Conservation (phyloP, 345 rosid species). For the Melaleuca alternifolia region DNA sequence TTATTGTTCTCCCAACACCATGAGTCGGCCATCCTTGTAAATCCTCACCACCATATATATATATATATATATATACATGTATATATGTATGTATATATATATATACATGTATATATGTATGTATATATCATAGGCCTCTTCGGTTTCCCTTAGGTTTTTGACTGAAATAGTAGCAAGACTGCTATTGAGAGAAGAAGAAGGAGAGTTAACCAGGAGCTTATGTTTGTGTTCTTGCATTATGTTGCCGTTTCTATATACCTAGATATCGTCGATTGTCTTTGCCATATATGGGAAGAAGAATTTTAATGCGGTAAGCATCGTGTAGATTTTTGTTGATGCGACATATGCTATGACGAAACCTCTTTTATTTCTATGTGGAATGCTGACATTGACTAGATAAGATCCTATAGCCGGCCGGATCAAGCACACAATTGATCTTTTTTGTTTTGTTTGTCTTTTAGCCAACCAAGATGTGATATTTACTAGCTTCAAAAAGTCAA, state of each 20-base stretch:
- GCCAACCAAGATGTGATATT: too few species aligned
- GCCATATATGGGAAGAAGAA: neutral
- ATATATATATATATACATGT: too few species aligned
- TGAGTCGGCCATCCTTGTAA: conserved; percentile 22
- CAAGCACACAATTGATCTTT: too few species aligned
- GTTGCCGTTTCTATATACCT: neutral
- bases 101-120: too few species aligned
- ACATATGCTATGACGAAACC: too few species aligned
- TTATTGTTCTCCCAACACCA: neutral
- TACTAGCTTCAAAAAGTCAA: too few species aligned
- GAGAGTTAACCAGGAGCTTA: neutral
- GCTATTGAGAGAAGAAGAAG: neutral
- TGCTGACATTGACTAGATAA: neutral
- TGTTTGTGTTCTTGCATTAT: neutral
- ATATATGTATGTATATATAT: too few species aligned
- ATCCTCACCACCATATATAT: conserved; percentile 4
- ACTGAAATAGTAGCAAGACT: neutral
- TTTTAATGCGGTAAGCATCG: too few species aligned
- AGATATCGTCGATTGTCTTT: neutral
- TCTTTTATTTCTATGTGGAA: too few species aligned
- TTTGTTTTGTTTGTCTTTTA: too few species aligned
- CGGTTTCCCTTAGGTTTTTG: neutral
- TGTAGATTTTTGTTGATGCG: too few species aligned
- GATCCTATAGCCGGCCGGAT: neutral
- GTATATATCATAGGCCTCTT: too few species aligned